These are phyloP conservation scores for Metschnikowia cubensis DNA, from an alignment of 805 yeast genomes.

Conservation along the genomic window DNA sequence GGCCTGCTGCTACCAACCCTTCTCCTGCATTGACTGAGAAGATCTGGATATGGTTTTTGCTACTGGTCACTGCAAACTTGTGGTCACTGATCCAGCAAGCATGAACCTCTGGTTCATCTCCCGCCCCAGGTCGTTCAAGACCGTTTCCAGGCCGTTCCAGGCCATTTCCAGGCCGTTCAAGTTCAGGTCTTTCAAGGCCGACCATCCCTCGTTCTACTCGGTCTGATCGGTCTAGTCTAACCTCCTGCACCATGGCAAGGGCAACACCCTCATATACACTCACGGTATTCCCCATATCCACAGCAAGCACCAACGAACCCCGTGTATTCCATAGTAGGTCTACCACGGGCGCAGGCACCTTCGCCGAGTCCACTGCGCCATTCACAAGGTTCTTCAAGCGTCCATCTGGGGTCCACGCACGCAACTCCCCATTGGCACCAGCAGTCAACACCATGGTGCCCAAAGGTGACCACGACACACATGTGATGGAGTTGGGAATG, in stretches of 20 bases:
- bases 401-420: slow-evolving; percentile 78
- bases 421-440: slow-evolving; percentile 64
- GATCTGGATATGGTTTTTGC: slow-evolving; percentile 50
- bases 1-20: slow-evolving; percentile 27
- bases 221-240: slow-evolving; percentile 5
- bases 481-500: slow-evolving; percentile 25
- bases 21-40: slow-evolving; percentile 34
- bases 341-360: slow-evolving; percentile 39
- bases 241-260: slow-evolving; percentile 31
- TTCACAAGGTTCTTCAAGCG: slow-evolving; percentile 48
- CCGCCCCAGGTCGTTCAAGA: too few species aligned
- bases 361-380: slow-evolving; percentile 12
- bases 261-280: slow-evolving; percentile 61
- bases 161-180: too few species aligned
- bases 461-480: slow-evolving; percentile 59
- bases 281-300: slow-evolving; percentile 45
- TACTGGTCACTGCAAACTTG: slow-evolving; percentile 69
- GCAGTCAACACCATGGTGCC: slow-evolving; percentile 65
- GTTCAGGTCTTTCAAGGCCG: too few species aligned
- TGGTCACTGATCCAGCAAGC: slow-evolving; percentile 70
- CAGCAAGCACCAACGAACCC: slow-evolving; percentile 52
- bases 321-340: slow-evolving; percentile 57
- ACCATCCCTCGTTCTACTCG: too few species aligned
- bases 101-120: slow-evolving; percentile 32
- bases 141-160: too few species aligned